phyloP scores from a whole-genome alignment of 1,139 yeast species.

The Taphrina flavorubra region DNA sequence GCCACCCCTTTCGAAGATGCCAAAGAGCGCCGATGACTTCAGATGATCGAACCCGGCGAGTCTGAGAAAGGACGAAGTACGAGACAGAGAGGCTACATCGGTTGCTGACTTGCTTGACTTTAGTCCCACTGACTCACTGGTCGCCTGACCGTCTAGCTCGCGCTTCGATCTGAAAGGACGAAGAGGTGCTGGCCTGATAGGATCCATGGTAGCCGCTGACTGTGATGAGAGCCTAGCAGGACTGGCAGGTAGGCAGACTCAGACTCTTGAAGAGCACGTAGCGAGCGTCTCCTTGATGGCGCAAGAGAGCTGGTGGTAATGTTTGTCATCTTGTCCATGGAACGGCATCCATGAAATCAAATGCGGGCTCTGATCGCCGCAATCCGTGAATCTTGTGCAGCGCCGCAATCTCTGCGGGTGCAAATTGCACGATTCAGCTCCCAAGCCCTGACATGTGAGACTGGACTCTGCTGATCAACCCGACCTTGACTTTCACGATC shows the following conservation, averaged over 20 bases:
- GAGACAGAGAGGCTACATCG: constrained; percentile 20
- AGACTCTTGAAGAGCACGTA: background rate
- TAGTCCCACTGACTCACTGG: background rate
- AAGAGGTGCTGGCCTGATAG: constrained; percentile 14
- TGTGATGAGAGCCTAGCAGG: background rate
- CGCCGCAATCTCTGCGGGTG: constrained; percentile 6
- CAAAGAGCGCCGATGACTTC: constrained; percentile 27
- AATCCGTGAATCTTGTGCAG: constrained; percentile 14
- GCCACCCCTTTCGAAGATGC: constrained; percentile 38
- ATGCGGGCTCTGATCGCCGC: background rate
- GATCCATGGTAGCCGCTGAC: background rate
- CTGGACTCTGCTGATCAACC: background rate
- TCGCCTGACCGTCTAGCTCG: background rate
- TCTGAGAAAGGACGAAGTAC: constrained; percentile 28
- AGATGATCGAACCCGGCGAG: constrained; percentile 28
- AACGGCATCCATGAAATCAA: background rate
- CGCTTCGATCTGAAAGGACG: constrained; percentile 15
- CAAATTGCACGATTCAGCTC: constrained; percentile 6
- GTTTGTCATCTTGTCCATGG: background rate
- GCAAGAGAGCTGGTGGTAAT: background rate
- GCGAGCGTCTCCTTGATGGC: background rate
- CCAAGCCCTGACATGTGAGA: constrained; percentile 8
- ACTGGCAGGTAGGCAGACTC: background rate
- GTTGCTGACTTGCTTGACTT: constrained; percentile 21
- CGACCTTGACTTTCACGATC: too few species aligned